Evolutionary conservation across 2,329 filamentous ascomycete species (phyloP).

Genomic region (Xylariaceae sp.): DNA sequence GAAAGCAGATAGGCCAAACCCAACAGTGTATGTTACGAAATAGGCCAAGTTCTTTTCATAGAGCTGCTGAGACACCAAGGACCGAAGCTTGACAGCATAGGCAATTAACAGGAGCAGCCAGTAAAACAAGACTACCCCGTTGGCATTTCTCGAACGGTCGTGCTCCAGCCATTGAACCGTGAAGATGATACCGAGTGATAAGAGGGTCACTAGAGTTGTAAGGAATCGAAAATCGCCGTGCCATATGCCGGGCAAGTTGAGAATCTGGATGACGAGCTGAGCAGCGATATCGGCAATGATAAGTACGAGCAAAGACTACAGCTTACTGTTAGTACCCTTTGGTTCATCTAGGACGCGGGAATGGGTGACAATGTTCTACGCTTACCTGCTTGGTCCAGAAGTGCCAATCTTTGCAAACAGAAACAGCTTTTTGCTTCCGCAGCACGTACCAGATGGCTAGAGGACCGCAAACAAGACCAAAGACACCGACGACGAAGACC

Average conservation of each 20-base stretch:
- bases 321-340: conserved; percentile 4
- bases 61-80: conserved; percentile 78
- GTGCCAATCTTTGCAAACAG: conserved; percentile 83
- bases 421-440: conserved; percentile 68
- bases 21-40: conserved; percentile 77
- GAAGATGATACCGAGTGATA: conserved; percentile 77
- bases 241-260: conserved; percentile 73
- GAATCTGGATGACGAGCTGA: conserved; percentile 79
- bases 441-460: conserved; percentile 82
- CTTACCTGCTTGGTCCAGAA: conserved; percentile 91
- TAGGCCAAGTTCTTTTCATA: conserved; percentile 72
- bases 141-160: conserved; percentile 80
- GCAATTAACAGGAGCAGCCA: conserved; percentile 87
- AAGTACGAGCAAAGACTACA: conserved; percentile 46
- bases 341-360: background rate
- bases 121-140: conserved; percentile 88
- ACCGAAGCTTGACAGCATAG: conserved; percentile 83
- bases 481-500: conserved; percentile 78
- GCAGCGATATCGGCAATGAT: conserved; percentile 72
- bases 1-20: conserved; percentile 70
- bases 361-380: conserved; percentile 15
- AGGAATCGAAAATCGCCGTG: conserved; percentile 85
- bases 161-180: conserved; percentile 87
- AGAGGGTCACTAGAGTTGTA: conserved; percentile 74
- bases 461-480: conserved; percentile 79